Percentiles rank a stretch among this genome's conserved stretches.
phyloP scores from a whole-genome alignment of 192 early-diverging fungal species.

The Entomortierella parvispora region DNA sequence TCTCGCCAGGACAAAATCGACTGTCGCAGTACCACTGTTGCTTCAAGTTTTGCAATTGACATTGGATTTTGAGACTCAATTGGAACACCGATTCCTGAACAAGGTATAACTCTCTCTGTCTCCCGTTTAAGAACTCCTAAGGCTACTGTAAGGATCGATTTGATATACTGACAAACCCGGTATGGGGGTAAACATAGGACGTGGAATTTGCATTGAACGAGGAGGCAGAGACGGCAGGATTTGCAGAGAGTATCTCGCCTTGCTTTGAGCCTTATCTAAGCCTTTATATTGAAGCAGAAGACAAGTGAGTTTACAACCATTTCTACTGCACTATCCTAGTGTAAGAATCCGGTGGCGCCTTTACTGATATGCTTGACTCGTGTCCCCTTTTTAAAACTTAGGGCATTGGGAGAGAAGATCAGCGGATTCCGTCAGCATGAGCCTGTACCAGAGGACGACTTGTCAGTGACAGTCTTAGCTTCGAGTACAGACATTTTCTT shows the following conservation, averaged over 20 bases:
- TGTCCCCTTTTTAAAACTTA: too few relatives aligned
- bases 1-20: conserved; percentile 62
- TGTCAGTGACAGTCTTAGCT: conserved; percentile 72
- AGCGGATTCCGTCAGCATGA: conserved; percentile 61
- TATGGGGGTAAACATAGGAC: conserved; percentile 14
- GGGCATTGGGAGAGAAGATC: conserved; percentile 71
- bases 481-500: conserved; percentile 94
- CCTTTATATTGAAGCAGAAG: conserved; percentile 90
- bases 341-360: too few relatives aligned
- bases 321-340: too few relatives aligned
- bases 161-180: not conserved
- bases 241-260: conserved; percentile 81
- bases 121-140: too few relatives aligned
- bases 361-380: too few relatives aligned
- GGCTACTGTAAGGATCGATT: conserved; percentile 4
- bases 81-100: conserved; percentile 75
- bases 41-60: conserved; percentile 83
- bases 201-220: conserved; percentile 31
- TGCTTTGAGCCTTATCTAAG: conserved; percentile 90
- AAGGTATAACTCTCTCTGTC: conserved; percentile 56
- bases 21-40: conserved; percentile 77
- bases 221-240: conserved; percentile 55
- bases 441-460: conserved; percentile 63
- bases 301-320: conserved; percentile 70
- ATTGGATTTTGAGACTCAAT: conserved; percentile 90